These are phyloP conservation scores for Lizonia empirigonia DNA, from an alignment of 2,329 filamentous ascomycete species.

Conservation along the genomic window DNA sequence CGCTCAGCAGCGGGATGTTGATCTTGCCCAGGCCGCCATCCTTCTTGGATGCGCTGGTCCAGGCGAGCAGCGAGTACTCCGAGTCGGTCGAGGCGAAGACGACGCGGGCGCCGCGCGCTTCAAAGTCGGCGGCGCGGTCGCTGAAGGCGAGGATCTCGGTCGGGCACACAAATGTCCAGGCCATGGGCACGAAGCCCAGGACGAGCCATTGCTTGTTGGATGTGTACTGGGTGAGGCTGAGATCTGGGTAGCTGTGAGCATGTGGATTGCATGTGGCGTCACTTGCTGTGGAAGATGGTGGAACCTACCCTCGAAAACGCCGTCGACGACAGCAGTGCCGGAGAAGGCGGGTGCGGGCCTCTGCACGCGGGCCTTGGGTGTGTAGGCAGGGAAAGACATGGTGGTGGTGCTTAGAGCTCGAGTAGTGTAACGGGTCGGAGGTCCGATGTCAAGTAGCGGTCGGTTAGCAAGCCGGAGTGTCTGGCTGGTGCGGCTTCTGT, in stretches of 20 bases:
- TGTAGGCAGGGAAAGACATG: conserved; percentile 45
- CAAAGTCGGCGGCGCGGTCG: conserved; percentile 65
- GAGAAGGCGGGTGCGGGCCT: conserved; percentile 48
- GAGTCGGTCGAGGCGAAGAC: conserved; percentile 67
- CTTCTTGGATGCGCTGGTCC: conserved; percentile 63
- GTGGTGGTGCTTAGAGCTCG: conserved; percentile 5
- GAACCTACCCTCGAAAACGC: conserved; percentile 48
- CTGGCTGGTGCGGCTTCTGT: background rate
- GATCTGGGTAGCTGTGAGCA: conserved; percentile 35
- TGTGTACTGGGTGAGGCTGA: conserved; percentile 48
- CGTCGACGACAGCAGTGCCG: conserved; percentile 49
- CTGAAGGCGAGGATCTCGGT: conserved; percentile 70
- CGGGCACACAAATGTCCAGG: conserved; percentile 71
- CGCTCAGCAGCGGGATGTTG: conserved; percentile 65
- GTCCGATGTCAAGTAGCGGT: conserved; percentile 18
- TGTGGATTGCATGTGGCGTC: background rate
- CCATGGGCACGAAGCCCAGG: conserved; percentile 70
- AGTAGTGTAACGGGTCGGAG: conserved; percentile 13
- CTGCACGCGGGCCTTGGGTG: conserved; percentile 49
- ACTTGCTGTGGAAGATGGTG: background rate
- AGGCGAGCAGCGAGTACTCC: conserved; percentile 64
- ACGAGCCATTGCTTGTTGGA: conserved; percentile 62
- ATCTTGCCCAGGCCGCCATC: conserved; percentile 67
- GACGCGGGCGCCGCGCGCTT: conserved; percentile 63
- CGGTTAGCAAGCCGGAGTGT: background rate